These are phyloP conservation scores for Lactifluus volemus DNA, from an alignment of 768 basidiomycete genomes.

Conservation along the genomic window DNA sequence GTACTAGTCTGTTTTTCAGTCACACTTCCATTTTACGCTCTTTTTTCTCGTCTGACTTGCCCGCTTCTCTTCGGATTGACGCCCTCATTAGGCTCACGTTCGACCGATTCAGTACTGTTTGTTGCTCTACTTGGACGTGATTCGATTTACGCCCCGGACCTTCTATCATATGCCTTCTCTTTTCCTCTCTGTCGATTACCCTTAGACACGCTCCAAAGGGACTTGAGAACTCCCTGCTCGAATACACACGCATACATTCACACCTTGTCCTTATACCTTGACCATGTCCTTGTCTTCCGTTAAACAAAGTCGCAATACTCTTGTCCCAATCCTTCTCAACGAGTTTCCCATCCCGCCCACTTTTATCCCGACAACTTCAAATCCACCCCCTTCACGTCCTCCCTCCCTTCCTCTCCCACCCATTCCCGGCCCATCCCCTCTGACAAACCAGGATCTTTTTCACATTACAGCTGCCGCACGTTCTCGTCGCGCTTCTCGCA, in stretches of 20 bases:
- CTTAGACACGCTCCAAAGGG: neutral
- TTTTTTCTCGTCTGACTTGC: neutral
- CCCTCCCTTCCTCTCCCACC: constrained; percentile 56
- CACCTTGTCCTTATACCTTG: neutral
- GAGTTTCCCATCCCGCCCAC: constrained; percentile 28
- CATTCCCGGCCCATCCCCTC: constrained; percentile 52
- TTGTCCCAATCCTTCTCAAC: constrained; percentile 25
- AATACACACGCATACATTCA: neutral
- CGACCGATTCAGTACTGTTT: neutral
- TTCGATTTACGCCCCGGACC: neutral
- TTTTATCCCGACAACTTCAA: constrained; percentile 26
- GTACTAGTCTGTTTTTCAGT: neutral
- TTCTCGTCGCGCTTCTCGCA: constrained; percentile 29
- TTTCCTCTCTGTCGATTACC: constrained; percentile 4
- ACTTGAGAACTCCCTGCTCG: neutral
- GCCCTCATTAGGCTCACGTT: constrained; percentile 3
- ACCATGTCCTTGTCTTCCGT: neutral
- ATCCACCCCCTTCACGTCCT: constrained; percentile 52
- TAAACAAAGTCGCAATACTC: neutral
- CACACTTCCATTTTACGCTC: constrained; percentile 8
- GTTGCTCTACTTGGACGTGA: neutral
- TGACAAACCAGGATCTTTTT: constrained; percentile 41
- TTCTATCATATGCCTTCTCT: constrained; percentile 3
- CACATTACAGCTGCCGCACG: constrained; percentile 32
- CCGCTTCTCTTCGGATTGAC: constrained; percentile 6